Evolutionary conservation across 208 protist species (phyloP).

Genomic region (Trypanosoma mega): DNA sequence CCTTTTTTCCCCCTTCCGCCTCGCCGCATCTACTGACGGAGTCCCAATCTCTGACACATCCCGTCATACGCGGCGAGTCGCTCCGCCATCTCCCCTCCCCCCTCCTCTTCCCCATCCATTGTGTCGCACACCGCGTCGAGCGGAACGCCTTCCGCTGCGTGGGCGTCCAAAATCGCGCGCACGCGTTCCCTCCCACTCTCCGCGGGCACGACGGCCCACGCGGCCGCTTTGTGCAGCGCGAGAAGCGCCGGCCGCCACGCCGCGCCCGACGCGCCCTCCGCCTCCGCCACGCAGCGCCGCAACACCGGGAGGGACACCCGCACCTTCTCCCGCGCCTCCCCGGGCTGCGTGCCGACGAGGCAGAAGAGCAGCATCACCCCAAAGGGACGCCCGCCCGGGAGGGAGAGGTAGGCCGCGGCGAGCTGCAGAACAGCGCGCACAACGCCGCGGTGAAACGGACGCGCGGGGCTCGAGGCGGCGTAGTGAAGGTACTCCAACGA

Average conservation of each 20-base stretch:
- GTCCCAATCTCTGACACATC: slow-evolving; percentile 18
- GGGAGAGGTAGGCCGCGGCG: slow-evolving; percentile 54
- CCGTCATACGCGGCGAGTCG: slow-evolving; percentile 21
- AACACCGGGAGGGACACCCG: slow-evolving; percentile 3
- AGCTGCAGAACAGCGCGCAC: slow-evolving; percentile 61
- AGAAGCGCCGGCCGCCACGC: slow-evolving; percentile 26
- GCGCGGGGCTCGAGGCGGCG: slow-evolving; percentile 41
- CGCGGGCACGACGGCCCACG: slow-evolving; percentile 52
- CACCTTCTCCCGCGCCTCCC: slow-evolving; percentile 11
- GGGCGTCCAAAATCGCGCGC: slow-evolving; percentile 34
- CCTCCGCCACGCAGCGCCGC: slow-evolving; percentile 23
- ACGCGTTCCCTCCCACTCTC: slow-evolving; percentile 30
- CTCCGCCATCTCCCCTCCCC: slow-evolving; percentile 4
- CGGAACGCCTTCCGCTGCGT: slow-evolving; percentile 34
- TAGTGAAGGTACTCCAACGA: slow-evolving; percentile 76
- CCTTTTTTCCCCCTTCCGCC: neutral
- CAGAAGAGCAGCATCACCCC: slow-evolving; percentile 59
- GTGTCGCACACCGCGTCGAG: slow-evolving; percentile 19
- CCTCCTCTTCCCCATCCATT: neutral
- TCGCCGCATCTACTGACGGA: neutral
- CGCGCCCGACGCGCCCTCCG: slow-evolving; percentile 22
- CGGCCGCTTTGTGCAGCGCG: slow-evolving; percentile 25
- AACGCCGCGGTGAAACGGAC: slow-evolving; percentile 44
- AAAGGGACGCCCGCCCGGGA: slow-evolving; percentile 62
- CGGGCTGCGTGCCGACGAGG: slow-evolving; percentile 64